These are phyloP conservation scores for Suhomyces choctaworum DNA, from an alignment of 1,139 yeast species.

Conservation along the genomic window DNA sequence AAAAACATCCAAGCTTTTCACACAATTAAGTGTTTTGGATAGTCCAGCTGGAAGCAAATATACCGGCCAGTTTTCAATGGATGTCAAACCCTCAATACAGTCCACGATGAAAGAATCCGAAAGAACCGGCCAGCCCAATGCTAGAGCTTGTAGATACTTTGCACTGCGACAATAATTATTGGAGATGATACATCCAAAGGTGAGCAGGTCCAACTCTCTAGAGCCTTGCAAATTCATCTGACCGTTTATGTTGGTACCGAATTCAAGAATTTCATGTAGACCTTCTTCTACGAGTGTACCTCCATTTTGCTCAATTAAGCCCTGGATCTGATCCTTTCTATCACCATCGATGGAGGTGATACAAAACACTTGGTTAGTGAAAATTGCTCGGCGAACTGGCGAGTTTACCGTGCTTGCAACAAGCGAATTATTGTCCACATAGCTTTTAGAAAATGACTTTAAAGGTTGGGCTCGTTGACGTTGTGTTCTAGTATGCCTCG, in stretches of 20 bases:
- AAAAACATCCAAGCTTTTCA: conserved; percentile 44
- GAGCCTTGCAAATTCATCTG: conserved; percentile 15
- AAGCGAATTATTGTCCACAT: conserved; percentile 1
- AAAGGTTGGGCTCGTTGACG: conserved; percentile 7
- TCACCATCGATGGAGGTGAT: conserved; percentile 39
- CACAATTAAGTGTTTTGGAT: conserved; percentile 36
- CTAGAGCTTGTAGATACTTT: conserved; percentile 81
- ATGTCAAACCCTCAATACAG: conserved; percentile 32
- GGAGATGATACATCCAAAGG: conserved; percentile 69
- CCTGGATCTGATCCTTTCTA: conserved; percentile 35
- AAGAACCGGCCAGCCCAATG: conserved; percentile 86
- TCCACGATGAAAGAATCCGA: conserved; percentile 62
- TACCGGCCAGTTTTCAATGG: conserved; percentile 44
- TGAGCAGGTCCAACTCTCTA: conserved; percentile 21
- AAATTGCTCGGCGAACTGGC: not conserved
- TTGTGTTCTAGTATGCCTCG: conserved; percentile 13
- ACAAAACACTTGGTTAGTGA: conserved; percentile 27
- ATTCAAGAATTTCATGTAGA: conserved; percentile 36
- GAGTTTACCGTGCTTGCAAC: not conserved
- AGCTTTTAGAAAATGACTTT: not conserved
- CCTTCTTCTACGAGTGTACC: conserved; percentile 55
- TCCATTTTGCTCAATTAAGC: conserved; percentile 47
- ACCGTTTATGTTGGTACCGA: conserved; percentile 14
- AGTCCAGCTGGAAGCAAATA: conserved; percentile 77
- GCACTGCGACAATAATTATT: conserved; percentile 61